phyloP scores from a whole-genome alignment of 805 yeast genomes.

The Candida silvicultrix region DNA sequence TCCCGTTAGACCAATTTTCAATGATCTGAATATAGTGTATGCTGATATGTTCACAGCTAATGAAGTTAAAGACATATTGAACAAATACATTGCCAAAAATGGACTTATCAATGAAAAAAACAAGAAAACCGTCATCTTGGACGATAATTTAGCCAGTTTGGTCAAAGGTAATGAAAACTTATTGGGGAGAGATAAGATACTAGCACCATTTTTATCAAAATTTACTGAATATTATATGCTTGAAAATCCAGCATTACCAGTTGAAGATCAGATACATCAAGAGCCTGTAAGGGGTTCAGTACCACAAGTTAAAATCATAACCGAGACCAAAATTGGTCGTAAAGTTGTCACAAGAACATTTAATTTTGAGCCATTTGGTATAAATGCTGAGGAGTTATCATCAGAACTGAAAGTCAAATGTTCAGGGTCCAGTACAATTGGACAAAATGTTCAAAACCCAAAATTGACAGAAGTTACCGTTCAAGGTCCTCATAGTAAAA shows the following conservation, averaged over 20 bases:
- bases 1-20: conserved; percentile 40
- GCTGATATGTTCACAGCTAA: conserved; percentile 40
- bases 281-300: conserved; percentile 54
- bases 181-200: conserved; percentile 29
- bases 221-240: conserved; percentile 46
- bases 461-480: conserved; percentile 65
- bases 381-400: conserved; percentile 61
- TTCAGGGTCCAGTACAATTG: conserved; percentile 82
- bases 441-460: conserved; percentile 50
- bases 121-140: conserved; percentile 48
- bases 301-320: conserved; percentile 59
- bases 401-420: conserved; percentile 70
- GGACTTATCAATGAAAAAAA: conserved; percentile 45
- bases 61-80: conserved; percentile 49
- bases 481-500: conserved; percentile 82
- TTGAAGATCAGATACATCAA: conserved; percentile 29
- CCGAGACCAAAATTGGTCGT: conserved; percentile 76
- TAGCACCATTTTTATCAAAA: conserved; percentile 37
- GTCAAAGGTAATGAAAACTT: conserved; percentile 25
- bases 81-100: conserved; percentile 47
- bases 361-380: conserved; percentile 60
- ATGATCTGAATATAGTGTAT: conserved; percentile 31
- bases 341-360: conserved; percentile 70
- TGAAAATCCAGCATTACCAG: conserved; percentile 27
- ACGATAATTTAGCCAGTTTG: conserved; percentile 44